Base-by-base conservation (phyloP, 2,329 filamentous ascomycete species). In the Celoporthe dispersa region DNA sequence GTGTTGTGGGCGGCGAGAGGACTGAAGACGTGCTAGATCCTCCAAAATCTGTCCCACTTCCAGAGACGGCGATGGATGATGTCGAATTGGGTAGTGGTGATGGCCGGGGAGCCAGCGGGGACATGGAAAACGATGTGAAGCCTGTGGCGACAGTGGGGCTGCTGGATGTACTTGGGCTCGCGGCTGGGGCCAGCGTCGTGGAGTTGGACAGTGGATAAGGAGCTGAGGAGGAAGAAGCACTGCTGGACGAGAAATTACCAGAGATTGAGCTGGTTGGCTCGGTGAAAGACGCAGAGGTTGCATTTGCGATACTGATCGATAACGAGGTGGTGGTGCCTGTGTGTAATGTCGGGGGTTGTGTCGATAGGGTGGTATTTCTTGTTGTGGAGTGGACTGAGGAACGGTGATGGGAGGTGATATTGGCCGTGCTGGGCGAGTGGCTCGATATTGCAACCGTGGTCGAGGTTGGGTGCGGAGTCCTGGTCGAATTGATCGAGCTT, bases 71-170 rank as follows among this genome's bases (percentile, higher is more conserved):
- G 19, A 62, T 33, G 22, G n/a, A 62, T 1, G 35, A 39, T 63
- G 60, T 63, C n/a, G n/a, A 44, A 25, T 64, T 64, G 62, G 41
- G 28, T 3, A 51, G 16, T 33, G 62, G 62, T 22, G 39, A 31
- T 48, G 62, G 44, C 16, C 44, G 22, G 2, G 44, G 62, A 3
- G 7, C 25, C 14, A 14, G 31, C 7, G 62, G 25, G 6, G 41
- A 33, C n/a, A 28, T 14, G n/a, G 62, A 31, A 8, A 39, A 31
- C 2, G 39, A 33, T 11, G 16, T 48, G n/a, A 41, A 19, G n/a
- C 37, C 28, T 31, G n/a, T 41, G 28, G 25, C 35, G 28, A 4
- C 41, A 31, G 12, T 25, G 39, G 28, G 28, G 16, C 2, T 64
- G 41, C 33, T 48, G 8, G n/a, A 11, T 44, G 37, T 3, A 35